A percentile compares a stretch with the other conserved stretches of the same genome.
These are phyloP conservation scores for Alternaria rosae DNA, from an alignment of 2,329 filamentous ascomycete genomes.

Conservation along the genomic window DNA sequence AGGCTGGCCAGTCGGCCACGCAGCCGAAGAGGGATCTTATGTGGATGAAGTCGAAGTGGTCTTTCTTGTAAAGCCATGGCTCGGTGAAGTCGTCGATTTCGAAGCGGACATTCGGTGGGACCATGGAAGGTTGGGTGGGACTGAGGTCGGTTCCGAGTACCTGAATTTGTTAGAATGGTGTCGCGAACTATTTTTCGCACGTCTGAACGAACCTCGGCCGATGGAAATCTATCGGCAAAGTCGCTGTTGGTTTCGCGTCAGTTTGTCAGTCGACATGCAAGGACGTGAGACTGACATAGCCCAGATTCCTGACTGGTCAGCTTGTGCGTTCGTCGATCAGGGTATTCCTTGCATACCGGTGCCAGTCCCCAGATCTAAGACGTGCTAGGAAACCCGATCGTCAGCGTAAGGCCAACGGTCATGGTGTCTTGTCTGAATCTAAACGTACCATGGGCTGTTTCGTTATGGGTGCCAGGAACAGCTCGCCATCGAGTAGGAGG, in stretches of 20 bases:
- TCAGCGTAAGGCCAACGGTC: not conserved
- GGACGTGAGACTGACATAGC: constrained; percentile 39
- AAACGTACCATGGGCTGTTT: constrained; percentile 28
- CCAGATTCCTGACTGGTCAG: constrained; percentile 48
- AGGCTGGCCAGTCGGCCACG: constrained; percentile 30
- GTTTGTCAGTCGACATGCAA: not conserved
- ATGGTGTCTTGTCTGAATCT: not conserved
- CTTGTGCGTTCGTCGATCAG: not conserved
- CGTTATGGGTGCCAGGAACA: constrained; percentile 32
- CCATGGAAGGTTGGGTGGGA: constrained; percentile 50
- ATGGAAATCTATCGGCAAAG: constrained; percentile 51
- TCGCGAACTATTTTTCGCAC: not conserved
- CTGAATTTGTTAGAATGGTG: constrained; percentile 24
- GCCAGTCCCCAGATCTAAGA: constrained; percentile 54
- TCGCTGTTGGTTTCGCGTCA: constrained; percentile 30
- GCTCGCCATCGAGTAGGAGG: constrained; percentile 33
- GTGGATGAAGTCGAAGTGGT: constrained; percentile 35
- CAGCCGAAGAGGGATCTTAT: constrained; percentile 26
- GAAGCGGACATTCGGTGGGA: constrained; percentile 43
- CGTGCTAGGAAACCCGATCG: constrained; percentile 24
- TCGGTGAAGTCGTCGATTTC: constrained; percentile 45
- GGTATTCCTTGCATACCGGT: constrained; percentile 30
- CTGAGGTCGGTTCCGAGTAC: constrained; percentile 48
- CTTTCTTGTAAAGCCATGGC: constrained; percentile 37
- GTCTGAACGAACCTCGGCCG: constrained; percentile 30